Evolutionary conservation across 345 rosid species (phyloP).

Genomic region (Murraya paniculata): DNA sequence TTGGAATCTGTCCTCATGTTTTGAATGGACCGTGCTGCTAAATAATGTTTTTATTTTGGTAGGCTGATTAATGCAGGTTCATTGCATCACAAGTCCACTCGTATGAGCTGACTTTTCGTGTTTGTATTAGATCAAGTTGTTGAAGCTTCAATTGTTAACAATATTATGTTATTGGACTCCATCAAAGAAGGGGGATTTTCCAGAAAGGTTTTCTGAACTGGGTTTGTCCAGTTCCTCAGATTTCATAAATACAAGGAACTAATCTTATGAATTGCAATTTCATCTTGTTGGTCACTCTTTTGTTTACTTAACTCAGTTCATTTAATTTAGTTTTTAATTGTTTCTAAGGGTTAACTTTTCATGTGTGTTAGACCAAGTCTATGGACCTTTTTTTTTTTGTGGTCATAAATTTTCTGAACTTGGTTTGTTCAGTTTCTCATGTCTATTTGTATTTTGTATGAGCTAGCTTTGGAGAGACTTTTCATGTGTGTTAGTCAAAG

Average conservation of each 20-base stretch:
- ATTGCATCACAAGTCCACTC: not conserved
- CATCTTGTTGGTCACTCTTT: not conserved
- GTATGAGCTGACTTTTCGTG: not conserved
- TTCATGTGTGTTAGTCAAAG: no score
- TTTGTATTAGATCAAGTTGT: not conserved
- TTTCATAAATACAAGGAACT: not conserved
- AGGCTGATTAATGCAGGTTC: not conserved
- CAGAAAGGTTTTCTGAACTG: no score
- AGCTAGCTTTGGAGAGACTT: no score
- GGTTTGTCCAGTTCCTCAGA: no score
- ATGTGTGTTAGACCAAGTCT: no score
- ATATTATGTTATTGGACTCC: not conserved
- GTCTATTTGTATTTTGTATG: no score
- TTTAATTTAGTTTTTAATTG: no score
- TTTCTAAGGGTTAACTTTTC: no score
- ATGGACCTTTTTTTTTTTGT: no score
- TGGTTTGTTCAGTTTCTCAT: no score
- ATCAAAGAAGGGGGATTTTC: no score
- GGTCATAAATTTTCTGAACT: no score
- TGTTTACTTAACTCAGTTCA: not conserved
- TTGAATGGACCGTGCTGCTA: not conserved
- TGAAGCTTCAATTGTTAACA: not conserved
- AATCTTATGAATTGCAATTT: not conserved
- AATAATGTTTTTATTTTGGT: not conserved
- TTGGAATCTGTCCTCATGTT: not conserved